phyloP scores from a whole-genome alignment of 1,139 yeast species.

The Blastobotrys indianensis region DNA sequence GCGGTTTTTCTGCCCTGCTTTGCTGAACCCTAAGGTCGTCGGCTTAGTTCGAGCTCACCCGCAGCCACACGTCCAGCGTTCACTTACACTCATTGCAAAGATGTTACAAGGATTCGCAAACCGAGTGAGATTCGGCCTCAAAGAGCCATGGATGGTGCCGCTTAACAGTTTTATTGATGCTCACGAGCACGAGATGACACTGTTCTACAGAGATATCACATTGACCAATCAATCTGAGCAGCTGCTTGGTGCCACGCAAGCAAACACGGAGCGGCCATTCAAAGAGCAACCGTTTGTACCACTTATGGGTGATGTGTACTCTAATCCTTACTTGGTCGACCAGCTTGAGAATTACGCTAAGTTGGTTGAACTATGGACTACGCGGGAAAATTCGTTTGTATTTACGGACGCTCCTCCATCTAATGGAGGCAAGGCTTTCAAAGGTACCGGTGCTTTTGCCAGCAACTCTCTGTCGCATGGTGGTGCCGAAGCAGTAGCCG shows the following conservation, averaged over 20 bases:
- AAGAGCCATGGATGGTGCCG: slow-evolving; percentile 72
- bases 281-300: slow-evolving; percentile 26
- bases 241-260: slow-evolving; percentile 12
- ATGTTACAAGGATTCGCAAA: slow-evolving; percentile 75
- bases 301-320: slow-evolving; percentile 29
- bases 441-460: not conserved
- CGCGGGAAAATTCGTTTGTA: not conserved
- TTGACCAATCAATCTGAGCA: slow-evolving; percentile 11
- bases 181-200: slow-evolving; percentile 53
- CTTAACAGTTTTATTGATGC: slow-evolving; percentile 63
- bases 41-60: slow-evolving; percentile 67
- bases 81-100: slow-evolving; percentile 79
- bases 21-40: slow-evolving; percentile 80
- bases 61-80: slow-evolving; percentile 63
- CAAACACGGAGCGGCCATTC: slow-evolving; percentile 20
- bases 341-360: slow-evolving; percentile 29
- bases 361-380: slow-evolving; percentile 27
- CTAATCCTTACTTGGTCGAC: slow-evolving; percentile 35
- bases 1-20: slow-evolving; percentile 86
- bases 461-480: not conserved
- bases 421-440: too few relatives aligned
- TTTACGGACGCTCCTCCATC: not conserved
- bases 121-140: slow-evolving; percentile 64
- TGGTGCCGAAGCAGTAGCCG: not conserved
- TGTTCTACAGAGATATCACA: slow-evolving; percentile 69